These are phyloP conservation scores for Gonapodya sp. DNA, from an alignment of 192 early-diverging fungal genomes.

Conservation along the genomic window DNA sequence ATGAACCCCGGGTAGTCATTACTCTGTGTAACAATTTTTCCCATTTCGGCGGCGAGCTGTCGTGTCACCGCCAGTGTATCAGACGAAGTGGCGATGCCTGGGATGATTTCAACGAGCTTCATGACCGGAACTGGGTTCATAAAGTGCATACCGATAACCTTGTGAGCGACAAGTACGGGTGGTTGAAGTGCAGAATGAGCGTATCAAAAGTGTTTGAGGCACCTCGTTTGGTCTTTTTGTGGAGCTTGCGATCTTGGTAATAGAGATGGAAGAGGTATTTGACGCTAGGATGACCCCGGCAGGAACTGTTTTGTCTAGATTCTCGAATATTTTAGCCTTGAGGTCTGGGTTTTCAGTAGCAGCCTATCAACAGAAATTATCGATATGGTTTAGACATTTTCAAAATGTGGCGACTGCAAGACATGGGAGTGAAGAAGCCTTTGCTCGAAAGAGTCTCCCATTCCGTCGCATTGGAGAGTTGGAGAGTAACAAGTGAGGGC, in stretches of 20 bases:
- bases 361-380: slow-evolving; percentile 35
- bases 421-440: too few species aligned
- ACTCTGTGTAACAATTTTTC: slow-evolving; percentile 82
- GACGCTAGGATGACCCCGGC: slow-evolving; percentile 75
- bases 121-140: slow-evolving; percentile 98
- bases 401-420: background rate
- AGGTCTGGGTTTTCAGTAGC: slow-evolving; percentile 75
- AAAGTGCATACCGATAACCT: slow-evolving; percentile 98
- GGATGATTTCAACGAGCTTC: slow-evolving; percentile 94
- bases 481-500: too few species aligned
- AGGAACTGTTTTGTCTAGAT: slow-evolving; percentile 58
- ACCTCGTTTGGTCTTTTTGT: slow-evolving; percentile 63
- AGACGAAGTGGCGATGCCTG: slow-evolving; percentile 73
- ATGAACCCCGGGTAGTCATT: slow-evolving; percentile 94
- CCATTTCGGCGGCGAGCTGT: slow-evolving; percentile 72
- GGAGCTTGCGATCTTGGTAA: slow-evolving; percentile 94
- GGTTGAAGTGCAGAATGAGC: background rate
- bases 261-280: slow-evolving; percentile 95
- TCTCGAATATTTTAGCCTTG: slow-evolving; percentile 72
- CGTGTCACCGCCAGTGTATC: slow-evolving; percentile 64
- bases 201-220: background rate
- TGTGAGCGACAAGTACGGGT: too few species aligned
- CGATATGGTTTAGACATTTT: background rate
- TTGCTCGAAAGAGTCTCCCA: background rate
- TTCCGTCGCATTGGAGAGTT: too few species aligned